Percentiles rank a stretch among this genome's conserved stretches.
Evolutionary conservation across 2,329 filamentous ascomycete species (phyloP).

Genomic region (Calonectria leucothoes): DNA sequence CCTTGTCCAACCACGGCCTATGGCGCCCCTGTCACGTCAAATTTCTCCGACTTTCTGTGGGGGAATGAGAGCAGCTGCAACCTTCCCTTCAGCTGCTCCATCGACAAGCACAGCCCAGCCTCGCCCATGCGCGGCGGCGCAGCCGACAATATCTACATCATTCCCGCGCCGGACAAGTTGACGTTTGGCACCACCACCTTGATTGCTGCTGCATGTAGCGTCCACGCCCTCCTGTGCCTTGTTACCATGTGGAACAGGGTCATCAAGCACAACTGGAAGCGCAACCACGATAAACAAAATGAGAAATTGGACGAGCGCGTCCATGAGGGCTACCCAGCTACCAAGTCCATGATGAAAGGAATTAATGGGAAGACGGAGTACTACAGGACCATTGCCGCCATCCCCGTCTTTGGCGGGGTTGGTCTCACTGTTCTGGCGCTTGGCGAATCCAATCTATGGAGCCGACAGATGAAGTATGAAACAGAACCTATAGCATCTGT

Average conservation of each 20-base stretch:
- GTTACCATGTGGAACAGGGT: constrained; percentile 74
- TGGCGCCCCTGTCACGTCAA: constrained; percentile 49
- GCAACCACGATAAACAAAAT: constrained; percentile 34
- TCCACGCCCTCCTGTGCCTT: constrained; percentile 72
- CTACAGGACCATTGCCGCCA: constrained; percentile 66
- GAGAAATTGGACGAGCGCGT: constrained; percentile 53
- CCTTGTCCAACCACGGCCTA: constrained; percentile 55
- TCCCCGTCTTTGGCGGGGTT: constrained; percentile 68
- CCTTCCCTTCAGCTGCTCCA: constrained; percentile 62
- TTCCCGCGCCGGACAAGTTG: constrained; percentile 66
- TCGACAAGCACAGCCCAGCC: constrained; percentile 54
- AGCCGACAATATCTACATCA: constrained; percentile 71
- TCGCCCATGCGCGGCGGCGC: constrained; percentile 67
- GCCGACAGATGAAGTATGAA: constrained; percentile 63
- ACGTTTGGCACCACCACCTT: constrained; percentile 71
- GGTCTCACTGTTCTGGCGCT: constrained; percentile 69
- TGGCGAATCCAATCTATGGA: constrained; percentile 75
- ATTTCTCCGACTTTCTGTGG: constrained; percentile 57
- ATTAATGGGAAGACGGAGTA: constrained; percentile 66
- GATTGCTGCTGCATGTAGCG: constrained; percentile 72
- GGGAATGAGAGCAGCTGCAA: constrained; percentile 54
- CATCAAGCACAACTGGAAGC: constrained; percentile 70
- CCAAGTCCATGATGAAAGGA: constrained; percentile 60
- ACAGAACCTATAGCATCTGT: constrained; percentile 74
- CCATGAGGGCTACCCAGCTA: constrained; percentile 66